Conservation (phyloP, 768 basidiomycete species). For the Hydnomerulius pinastri region DNA sequence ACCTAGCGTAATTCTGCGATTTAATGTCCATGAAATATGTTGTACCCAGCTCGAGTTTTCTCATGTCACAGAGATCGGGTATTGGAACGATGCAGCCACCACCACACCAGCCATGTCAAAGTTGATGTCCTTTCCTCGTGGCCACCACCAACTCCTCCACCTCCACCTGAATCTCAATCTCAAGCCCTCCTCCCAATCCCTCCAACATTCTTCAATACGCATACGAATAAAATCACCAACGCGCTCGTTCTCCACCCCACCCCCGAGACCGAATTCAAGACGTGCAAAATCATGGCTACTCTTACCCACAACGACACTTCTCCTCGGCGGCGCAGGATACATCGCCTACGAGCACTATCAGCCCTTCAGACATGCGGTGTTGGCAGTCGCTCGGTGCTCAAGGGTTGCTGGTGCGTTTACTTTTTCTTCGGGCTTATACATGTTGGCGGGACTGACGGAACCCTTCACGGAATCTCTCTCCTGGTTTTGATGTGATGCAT, state of each 20-base stretch:
- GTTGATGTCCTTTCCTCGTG: too few relatives aligned
- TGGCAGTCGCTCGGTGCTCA: conserved; percentile 79
- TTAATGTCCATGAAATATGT: too few relatives aligned
- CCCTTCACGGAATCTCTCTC: too few relatives aligned
- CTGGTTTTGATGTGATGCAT: too few relatives aligned
- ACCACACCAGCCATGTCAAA: too few relatives aligned
- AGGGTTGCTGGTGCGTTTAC: conserved; percentile 63
- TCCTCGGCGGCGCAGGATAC: conserved; percentile 33
- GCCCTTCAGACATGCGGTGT: conserved; percentile 71
- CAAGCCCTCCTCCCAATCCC: conserved; percentile 7
- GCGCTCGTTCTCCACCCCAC: conserved; percentile 14
- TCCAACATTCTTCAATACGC: conserved; percentile 8
- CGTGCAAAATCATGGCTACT: conserved; percentile 23
- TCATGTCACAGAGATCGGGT: too few relatives aligned
- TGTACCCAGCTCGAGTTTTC: background rate
- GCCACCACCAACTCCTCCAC: conserved; percentile 14
- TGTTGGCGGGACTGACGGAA: conserved; percentile 20
- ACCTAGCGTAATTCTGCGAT: too few relatives aligned
- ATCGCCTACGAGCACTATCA: conserved; percentile 67
- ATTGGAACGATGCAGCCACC: too few relatives aligned
- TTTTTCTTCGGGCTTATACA: conserved; percentile 27
- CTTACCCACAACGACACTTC: conserved; percentile 24
- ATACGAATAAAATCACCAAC: conserved; percentile 4
- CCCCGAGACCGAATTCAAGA: background rate
- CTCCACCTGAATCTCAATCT: too few relatives aligned